phyloP scores from a whole-genome alignment of 805 yeast species.

The Ogataea zsoltii region DNA sequence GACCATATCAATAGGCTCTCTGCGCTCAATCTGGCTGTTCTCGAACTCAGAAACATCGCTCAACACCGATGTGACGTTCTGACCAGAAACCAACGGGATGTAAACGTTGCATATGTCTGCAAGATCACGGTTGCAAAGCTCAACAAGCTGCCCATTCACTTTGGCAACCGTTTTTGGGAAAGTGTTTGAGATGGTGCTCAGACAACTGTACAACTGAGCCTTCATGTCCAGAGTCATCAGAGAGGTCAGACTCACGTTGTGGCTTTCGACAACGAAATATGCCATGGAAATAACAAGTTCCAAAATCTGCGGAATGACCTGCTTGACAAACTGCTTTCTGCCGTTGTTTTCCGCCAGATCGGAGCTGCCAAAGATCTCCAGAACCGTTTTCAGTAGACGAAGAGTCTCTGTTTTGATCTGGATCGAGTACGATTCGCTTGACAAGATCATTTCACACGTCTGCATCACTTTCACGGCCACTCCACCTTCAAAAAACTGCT shows the following conservation, averaged over 20 bases:
- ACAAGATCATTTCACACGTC: slow-evolving; percentile 47
- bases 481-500: slow-evolving; percentile 79
- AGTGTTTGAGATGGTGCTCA: slow-evolving; percentile 27
- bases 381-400: slow-evolving; percentile 52
- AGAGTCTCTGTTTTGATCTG: slow-evolving; percentile 50
- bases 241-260: slow-evolving; percentile 7
- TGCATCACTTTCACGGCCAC: slow-evolving; percentile 57
- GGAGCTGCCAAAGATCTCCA: slow-evolving; percentile 53
- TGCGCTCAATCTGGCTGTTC: slow-evolving; percentile 24
- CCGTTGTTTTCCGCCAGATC: slow-evolving; percentile 42
- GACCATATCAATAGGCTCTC: slow-evolving; percentile 24
- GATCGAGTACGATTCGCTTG: slow-evolving; percentile 21
- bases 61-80: slow-evolving; percentile 13
- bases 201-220: slow-evolving; percentile 30
- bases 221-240: slow-evolving; percentile 27
- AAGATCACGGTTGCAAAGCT: slow-evolving; percentile 23
- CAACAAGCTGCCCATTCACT: slow-evolving; percentile 10
- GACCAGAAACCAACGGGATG: slow-evolving; percentile 13
- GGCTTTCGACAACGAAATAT: slow-evolving; percentile 2
- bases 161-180: slow-evolving; percentile 25
- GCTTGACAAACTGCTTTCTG: slow-evolving; percentile 39
- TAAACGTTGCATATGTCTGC: slow-evolving; percentile 20
- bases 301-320: slow-evolving; percentile 28
- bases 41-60: slow-evolving; percentile 24
- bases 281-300: slow-evolving; percentile 26